Conservation (phyloP, 73 alveolate species). For the Paraurostyla sp. region DNA sequence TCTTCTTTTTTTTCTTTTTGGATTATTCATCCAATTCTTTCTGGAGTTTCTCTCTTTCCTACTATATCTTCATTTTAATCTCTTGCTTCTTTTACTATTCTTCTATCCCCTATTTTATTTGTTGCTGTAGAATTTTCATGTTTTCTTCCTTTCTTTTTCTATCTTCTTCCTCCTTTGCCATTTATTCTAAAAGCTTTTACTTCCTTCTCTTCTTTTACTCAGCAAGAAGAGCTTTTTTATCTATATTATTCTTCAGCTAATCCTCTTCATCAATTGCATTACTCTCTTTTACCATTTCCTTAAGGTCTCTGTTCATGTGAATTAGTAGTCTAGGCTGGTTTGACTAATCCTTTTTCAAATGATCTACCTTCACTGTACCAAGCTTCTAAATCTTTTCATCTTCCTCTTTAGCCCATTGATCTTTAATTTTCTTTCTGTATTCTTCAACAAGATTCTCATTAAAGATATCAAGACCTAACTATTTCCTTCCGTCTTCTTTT, state of each 20-base stretch:
- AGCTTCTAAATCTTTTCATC: neutral
- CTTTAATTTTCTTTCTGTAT: constrained; percentile 9
- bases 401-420: neutral
- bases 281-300: neutral
- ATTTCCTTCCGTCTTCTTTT: constrained; percentile 8
- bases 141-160: constrained; percentile 16
- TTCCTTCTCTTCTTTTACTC: constrained; percentile 11
- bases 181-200: neutral
- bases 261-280: neutral
- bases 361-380: neutral
- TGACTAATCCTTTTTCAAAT: neutral
- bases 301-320: neutral
- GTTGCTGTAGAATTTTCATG: neutral
- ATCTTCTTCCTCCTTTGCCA: constrained; percentile 11
- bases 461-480: constrained; percentile 2
- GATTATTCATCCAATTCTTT: neutral
- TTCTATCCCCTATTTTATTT: neutral
- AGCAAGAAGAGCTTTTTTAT: constrained; percentile 7
- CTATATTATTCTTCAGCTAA: neutral
- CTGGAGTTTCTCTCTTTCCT: constrained; percentile 25
- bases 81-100: neutral
- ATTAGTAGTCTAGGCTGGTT: neutral
- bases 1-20: constrained; percentile 1
- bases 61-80: neutral
- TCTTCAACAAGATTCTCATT: constrained; percentile 20